phyloP scores from a whole-genome alignment of 192 early-diverging fungal species.

The Dimargaris xerosporica region DNA sequence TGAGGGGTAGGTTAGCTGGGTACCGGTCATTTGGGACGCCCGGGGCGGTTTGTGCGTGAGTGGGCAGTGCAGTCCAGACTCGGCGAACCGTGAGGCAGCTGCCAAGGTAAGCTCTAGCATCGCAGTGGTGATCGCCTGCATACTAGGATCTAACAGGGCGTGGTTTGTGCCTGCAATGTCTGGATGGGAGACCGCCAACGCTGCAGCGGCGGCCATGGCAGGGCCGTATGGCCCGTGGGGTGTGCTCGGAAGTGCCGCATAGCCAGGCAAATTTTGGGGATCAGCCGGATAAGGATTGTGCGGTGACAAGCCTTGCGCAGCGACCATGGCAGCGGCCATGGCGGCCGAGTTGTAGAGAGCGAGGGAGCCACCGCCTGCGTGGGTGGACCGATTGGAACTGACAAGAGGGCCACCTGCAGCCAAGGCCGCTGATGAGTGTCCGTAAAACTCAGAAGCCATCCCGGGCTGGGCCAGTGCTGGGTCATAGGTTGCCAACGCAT shows the following conservation, averaged over 20 bases:
- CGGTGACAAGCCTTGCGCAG: no score
- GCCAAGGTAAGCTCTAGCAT: slow-evolving; percentile 1
- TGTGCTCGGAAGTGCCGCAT: no score
- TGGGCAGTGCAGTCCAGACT: slow-evolving; percentile 1
- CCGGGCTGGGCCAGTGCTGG: slow-evolving; percentile 11
- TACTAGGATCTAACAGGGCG: background rate
- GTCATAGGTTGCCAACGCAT: slow-evolving; percentile 15
- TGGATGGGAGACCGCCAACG: slow-evolving; percentile 7
- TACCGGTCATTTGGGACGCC: background rate
- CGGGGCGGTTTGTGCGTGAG: background rate
- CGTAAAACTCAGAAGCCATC: background rate
- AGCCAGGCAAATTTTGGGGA: no score
- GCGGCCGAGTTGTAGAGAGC: no score
- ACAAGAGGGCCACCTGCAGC: no score
- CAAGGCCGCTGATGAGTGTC: no score
- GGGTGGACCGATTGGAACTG: no score
- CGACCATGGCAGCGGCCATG: no score
- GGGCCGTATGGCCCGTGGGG: slow-evolving; percentile 9
- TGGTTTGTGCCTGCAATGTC: background rate
- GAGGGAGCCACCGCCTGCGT: no score
- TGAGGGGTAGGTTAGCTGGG: no score
- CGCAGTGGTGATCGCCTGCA: background rate
- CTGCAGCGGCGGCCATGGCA: slow-evolving; percentile 11
- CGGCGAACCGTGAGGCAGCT: background rate
- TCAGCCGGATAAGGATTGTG: no score